Evolutionary conservation across 2,329 filamentous ascomycete genomes (phyloP).

Genomic region (Ascochyta koolunga): DNA sequence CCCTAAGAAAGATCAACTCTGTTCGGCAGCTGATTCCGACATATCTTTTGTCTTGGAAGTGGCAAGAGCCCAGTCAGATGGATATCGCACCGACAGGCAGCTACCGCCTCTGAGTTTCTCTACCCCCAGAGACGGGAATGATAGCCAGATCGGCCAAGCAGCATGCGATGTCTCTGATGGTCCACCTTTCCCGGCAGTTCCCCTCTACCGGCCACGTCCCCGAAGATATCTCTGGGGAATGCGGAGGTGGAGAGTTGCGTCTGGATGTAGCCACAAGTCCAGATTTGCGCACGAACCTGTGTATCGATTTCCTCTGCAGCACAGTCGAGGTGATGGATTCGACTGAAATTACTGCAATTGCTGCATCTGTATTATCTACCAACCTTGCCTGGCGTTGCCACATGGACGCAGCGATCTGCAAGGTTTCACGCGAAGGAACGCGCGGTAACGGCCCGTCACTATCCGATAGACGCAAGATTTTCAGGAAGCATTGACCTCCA

Average conservation of each 20-base stretch:
- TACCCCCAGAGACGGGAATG: not conserved
- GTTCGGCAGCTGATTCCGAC: conserved; percentile 2
- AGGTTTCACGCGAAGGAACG: not conserved
- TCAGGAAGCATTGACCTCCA: not conserved
- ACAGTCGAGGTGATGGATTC: not conserved
- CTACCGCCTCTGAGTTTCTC: not conserved
- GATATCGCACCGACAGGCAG: not conserved
- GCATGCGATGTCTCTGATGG: not conserved
- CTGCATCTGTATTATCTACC: not conserved
- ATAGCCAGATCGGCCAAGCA: not conserved
- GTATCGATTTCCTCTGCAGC: too few relatives aligned
- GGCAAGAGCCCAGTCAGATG: not conserved
- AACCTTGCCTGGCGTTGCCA: not conserved
- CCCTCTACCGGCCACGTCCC: not conserved
- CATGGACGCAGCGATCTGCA: not conserved
- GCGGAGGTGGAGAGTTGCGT: not conserved
- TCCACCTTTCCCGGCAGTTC: not conserved
- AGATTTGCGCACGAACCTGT: not conserved
- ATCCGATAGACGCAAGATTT: not conserved
- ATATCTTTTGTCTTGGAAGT: not conserved
- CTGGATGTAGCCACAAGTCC: not conserved
- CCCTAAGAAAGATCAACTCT: not conserved
- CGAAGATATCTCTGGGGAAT: not conserved
- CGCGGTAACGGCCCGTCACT: not conserved
- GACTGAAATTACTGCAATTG: not conserved